A percentile compares a stretch with the other conserved stretches of the same genome.
Conservation (phyloP, 768 basidiomycete genomes). For the Rhodocollybia butyracea region DNA sequence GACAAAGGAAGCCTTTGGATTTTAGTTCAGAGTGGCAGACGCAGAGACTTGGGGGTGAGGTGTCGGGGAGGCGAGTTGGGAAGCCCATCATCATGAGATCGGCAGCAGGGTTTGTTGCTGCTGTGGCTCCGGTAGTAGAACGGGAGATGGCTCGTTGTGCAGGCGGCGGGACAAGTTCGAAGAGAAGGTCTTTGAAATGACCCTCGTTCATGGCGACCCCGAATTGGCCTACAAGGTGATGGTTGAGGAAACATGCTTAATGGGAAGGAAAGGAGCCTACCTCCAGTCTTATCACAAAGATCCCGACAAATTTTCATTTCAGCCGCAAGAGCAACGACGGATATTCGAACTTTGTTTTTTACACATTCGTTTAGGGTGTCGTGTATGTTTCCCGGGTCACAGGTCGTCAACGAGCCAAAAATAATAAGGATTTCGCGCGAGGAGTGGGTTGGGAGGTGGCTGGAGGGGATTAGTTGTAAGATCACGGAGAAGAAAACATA, state of each 20-base stretch:
- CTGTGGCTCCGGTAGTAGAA: slow-evolving; percentile 30
- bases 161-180: slow-evolving; percentile 94
- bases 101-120: slow-evolving; percentile 56
- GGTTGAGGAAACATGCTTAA: neutral
- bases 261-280: slow-evolving; percentile 37
- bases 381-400: slow-evolving; percentile 96
- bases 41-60: slow-evolving; percentile 80
- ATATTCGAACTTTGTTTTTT: slow-evolving; percentile 83
- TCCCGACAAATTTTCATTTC: slow-evolving; percentile 98
- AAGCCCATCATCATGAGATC: slow-evolving; percentile 99
- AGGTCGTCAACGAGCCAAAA: slow-evolving; percentile 94
- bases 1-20: slow-evolving; percentile 92
- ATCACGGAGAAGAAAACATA: neutral
- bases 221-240: slow-evolving; percentile 61
- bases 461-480: slow-evolving; percentile 27
- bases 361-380: slow-evolving; percentile 87
- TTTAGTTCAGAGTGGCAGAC: slow-evolving; percentile 93
- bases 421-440: slow-evolving; percentile 93
- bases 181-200: slow-evolving; percentile 92
- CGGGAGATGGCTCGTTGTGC: slow-evolving; percentile 64
- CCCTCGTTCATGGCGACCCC: slow-evolving; percentile 99
- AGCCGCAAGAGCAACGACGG: slow-evolving; percentile 90
- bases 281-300: slow-evolving; percentile 88
- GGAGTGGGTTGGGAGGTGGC: slow-evolving; percentile 96
- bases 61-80: slow-evolving; percentile 85